phyloP scores from a whole-genome alignment of 768 basidiomycete genomes.

The Rhodotorula toruloides region DNA sequence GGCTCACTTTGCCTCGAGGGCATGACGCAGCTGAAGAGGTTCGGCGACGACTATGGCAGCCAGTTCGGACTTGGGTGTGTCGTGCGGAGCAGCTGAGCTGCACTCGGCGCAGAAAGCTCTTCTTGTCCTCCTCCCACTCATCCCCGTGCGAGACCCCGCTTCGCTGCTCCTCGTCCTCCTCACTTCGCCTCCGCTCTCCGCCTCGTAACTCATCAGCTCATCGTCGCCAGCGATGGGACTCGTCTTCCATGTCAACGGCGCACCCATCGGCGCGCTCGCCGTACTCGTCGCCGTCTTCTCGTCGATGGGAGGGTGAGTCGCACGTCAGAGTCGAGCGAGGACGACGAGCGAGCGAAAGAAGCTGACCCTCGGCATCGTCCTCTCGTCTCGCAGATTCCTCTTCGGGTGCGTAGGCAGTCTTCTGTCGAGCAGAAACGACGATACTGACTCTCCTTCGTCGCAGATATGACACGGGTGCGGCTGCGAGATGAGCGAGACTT shows the following conservation, averaged over 20 bases:
- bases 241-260: constrained; percentile 45
- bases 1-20: no score
- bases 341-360: constrained; percentile 34
- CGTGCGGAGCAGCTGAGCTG: no score
- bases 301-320: constrained; percentile 58
- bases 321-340: not conserved
- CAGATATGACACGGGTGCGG: constrained; percentile 27
- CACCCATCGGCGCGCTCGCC: constrained; percentile 60
- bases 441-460: not conserved
- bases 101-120: not conserved
- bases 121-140: not conserved
- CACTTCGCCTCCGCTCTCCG: not conserved
- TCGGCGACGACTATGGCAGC: no score
- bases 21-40: no score
- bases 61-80: no score
- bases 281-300: constrained; percentile 64
- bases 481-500: not conserved
- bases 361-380: not conserved
- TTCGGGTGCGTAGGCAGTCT: no score
- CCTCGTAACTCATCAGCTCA: no score
- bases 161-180: no score
- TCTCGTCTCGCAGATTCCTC: not conserved
- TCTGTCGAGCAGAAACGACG: no score
- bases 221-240: not conserved
- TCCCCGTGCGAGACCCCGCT: not conserved